Conservation (phyloP, 2,329 filamentous ascomycete genomes). For the Mycocentrospora acerina region DNA sequence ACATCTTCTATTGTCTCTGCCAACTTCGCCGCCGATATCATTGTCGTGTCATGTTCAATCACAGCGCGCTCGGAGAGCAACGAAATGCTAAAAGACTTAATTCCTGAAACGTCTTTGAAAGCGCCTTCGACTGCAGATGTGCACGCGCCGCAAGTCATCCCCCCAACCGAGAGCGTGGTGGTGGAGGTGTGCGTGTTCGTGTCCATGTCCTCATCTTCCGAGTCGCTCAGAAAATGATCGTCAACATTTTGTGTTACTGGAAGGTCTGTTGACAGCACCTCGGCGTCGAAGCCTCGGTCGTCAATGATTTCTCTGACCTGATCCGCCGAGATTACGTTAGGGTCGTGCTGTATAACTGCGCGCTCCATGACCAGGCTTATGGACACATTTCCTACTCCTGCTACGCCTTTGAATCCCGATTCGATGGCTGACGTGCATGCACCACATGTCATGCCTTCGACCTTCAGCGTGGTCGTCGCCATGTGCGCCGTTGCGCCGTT, state of each 20-base stretch:
- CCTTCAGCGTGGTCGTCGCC: conserved; percentile 86
- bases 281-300: conserved; percentile 87
- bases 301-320: conserved; percentile 83
- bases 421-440: conserved; percentile 96
- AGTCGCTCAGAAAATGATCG: conserved; percentile 40
- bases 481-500: conserved; percentile 55
- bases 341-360: conserved; percentile 90
- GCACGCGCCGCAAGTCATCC: conserved; percentile 91
- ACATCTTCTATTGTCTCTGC: conserved; percentile 64
- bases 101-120: conserved; percentile 72
- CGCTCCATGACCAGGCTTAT: conserved; percentile 94
- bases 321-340: conserved; percentile 70
- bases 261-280: conserved; percentile 80
- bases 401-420: conserved; percentile 78
- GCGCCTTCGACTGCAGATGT: conserved; percentile 82
- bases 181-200: conserved; percentile 46
- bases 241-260: conserved; percentile 52
- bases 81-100: conserved; percentile 78
- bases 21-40: conserved; percentile 55
- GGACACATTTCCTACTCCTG: conserved; percentile 82
- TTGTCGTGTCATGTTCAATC: conserved; percentile 70
- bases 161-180: conserved; percentile 77
- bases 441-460: conserved; percentile 86
- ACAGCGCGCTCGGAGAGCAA: conserved; percentile 83
- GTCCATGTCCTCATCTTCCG: conserved; percentile 38